A percentile compares a stretch with the other conserved stretches of the same genome.
These are phyloP conservation scores for Oemleria cerasiformis DNA, from an alignment of 306 rosid species.

Conservation along the genomic window DNA sequence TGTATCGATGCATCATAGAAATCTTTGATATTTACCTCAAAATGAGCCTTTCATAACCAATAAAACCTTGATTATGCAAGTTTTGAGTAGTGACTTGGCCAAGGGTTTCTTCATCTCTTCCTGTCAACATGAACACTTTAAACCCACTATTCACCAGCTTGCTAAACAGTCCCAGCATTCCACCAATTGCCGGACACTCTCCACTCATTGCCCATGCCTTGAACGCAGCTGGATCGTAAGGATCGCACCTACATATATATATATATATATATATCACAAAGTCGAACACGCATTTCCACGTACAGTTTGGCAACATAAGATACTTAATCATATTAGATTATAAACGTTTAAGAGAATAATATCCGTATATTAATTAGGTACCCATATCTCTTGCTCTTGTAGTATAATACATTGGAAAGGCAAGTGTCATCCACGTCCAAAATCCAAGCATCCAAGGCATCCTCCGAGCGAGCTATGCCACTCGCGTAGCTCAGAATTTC, in stretches of 20 bases:
- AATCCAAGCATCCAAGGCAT: conserved; percentile 66
- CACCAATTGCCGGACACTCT: conserved; percentile 49
- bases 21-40: conserved; percentile 42
- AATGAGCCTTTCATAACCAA: conserved; percentile 64
- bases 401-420: conserved; percentile 62
- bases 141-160: conserved; percentile 44
- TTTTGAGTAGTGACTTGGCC: conserved; percentile 50
- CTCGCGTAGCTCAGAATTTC: conserved; percentile 36
- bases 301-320: not conserved
- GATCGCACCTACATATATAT: conserved; percentile 53
- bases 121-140: conserved; percentile 66
- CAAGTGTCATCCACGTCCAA: conserved; percentile 85
- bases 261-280: not conserved
- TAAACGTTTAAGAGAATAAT: not conserved
- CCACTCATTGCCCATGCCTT: conserved; percentile 68
- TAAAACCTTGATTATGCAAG: conserved; percentile 60
- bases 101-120: conserved; percentile 57
- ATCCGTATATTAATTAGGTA: conserved; percentile 16
- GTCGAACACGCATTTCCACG: not conserved
- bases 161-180: conserved; percentile 31
- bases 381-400: conserved; percentile 57
- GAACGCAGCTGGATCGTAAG: conserved; percentile 60
- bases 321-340: too few species aligned
- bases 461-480: conserved; percentile 21
- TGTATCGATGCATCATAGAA: too few species aligned